These are phyloP conservation scores for Psidium friedrichsthalianum DNA, from an alignment of 345 rosid genomes.

Conservation along the genomic window DNA sequence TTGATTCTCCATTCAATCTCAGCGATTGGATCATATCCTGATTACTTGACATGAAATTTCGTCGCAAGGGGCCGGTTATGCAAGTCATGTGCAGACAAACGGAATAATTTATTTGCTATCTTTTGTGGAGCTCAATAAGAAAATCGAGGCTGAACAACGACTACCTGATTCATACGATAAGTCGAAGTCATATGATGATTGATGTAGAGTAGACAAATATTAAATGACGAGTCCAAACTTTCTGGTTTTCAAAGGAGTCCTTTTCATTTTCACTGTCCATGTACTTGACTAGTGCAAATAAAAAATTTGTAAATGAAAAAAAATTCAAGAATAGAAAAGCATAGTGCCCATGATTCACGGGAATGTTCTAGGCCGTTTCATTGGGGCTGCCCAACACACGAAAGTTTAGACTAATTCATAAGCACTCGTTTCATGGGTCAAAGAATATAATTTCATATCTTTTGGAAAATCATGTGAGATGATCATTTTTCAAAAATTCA, in stretches of 20 bases:
- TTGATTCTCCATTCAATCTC: too few species aligned
- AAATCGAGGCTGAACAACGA: too few species aligned
- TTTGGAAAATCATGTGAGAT: background rate
- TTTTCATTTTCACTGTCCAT: background rate
- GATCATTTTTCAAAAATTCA: background rate
- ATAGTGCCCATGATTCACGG: background rate
- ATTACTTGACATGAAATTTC: too few species aligned
- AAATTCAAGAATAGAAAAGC: background rate
- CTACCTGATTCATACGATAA: too few species aligned
- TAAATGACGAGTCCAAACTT: background rate
- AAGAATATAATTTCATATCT: rapidly evolving
- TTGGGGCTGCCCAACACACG: background rate
- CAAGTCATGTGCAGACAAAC: too few species aligned
- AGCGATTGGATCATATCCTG: too few species aligned
- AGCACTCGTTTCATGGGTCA: background rate
- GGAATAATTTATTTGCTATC: too few species aligned
- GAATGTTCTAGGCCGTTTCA: background rate
- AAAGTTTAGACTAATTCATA: background rate
- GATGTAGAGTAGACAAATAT: background rate
- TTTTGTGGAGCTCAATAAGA: too few species aligned
- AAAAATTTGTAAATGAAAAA: background rate
- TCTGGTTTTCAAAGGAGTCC: background rate
- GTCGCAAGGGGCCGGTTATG: too few species aligned
- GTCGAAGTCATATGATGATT: too few species aligned
- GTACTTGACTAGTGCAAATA: background rate